Evolutionary conservation across 2,329 filamentous ascomycete species (phyloP).

Genomic region (Tolypocladium sp.): DNA sequence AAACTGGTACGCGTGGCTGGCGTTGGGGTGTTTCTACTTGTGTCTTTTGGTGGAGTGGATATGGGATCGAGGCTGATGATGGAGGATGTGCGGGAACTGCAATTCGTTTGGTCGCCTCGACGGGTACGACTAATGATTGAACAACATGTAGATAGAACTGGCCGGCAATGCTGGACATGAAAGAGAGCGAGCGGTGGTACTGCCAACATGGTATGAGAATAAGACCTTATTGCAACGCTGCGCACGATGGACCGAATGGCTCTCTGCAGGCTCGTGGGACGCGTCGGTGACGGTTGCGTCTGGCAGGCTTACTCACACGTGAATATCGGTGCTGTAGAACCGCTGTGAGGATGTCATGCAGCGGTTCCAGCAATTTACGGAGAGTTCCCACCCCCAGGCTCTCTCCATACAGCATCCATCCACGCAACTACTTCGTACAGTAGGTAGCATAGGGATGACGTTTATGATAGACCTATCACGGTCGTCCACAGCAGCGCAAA

Average conservation of each 20-base stretch:
- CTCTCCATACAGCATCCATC: too few relatives aligned
- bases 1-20: neutral
- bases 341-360: neutral
- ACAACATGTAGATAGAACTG: neutral
- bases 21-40: neutral
- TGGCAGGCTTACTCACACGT: neutral
- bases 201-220: neutral
- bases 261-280: neutral
- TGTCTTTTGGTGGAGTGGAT: neutral
- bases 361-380: neutral
- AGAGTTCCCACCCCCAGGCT: neutral
- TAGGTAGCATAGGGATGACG: neutral
- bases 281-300: neutral
- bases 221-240: neutral
- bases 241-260: neutral
- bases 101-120: neutral
- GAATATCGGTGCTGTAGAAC: too few relatives aligned
- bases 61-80: neutral
- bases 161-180: neutral
- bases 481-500: neutral
- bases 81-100: neutral
- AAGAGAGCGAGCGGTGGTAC: neutral
- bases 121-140: neutral
- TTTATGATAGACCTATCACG: neutral
- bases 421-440: too few relatives aligned